Evolutionary conservation across 495 filamentous ascomycete genomes (phyloP).

Genomic region (Podospora pseudopauciseta): DNA sequence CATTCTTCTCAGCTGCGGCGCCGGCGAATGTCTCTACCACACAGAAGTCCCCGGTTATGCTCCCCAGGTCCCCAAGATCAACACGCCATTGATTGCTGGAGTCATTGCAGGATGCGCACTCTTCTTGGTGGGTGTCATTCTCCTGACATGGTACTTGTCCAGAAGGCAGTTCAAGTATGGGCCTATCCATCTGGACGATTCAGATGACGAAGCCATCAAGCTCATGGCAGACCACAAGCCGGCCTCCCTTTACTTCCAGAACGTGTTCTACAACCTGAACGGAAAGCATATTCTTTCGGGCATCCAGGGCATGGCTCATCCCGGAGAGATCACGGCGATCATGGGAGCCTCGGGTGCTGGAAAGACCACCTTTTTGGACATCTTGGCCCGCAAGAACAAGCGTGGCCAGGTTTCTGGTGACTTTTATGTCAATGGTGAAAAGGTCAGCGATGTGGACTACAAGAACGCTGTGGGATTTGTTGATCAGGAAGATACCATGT

Average conservation of each 20-base stretch:
- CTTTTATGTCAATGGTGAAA: conserved; percentile 93
- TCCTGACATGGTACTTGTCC: conserved; percentile 86
- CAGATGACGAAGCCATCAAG: conserved; percentile 81
- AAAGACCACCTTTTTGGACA: conserved; percentile 96
- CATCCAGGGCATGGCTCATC: conserved; percentile 78
- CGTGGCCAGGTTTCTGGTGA: conserved; percentile 72
- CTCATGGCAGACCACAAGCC: conserved; percentile 89
- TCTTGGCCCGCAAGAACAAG: conserved; percentile 97
- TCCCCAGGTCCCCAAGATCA: conserved; percentile 88
- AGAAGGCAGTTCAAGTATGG: conserved; percentile 68
- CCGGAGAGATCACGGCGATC: conserved; percentile 91
- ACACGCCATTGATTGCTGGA: conserved; percentile 91
- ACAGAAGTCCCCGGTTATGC: conserved; percentile 90
- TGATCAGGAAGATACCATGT: conserved; percentile 97
- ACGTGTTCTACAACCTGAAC: conserved; percentile 81
- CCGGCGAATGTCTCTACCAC: conserved; percentile 88
- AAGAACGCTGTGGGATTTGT: conserved; percentile 92
- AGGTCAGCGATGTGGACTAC: conserved; percentile 79
- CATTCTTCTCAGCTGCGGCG: conserved; percentile 75
- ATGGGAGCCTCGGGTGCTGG: conserved; percentile 98
- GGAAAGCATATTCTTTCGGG: conserved; percentile 79
- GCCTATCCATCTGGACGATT: conserved; percentile 77
- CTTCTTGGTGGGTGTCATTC: conserved; percentile 80
- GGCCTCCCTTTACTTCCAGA: conserved; percentile 81
- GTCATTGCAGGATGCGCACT: conserved; percentile 85